These are phyloP conservation scores for Vigna radiata DNA, from an alignment of 306 rosid species.

Conservation along the genomic window DNA sequence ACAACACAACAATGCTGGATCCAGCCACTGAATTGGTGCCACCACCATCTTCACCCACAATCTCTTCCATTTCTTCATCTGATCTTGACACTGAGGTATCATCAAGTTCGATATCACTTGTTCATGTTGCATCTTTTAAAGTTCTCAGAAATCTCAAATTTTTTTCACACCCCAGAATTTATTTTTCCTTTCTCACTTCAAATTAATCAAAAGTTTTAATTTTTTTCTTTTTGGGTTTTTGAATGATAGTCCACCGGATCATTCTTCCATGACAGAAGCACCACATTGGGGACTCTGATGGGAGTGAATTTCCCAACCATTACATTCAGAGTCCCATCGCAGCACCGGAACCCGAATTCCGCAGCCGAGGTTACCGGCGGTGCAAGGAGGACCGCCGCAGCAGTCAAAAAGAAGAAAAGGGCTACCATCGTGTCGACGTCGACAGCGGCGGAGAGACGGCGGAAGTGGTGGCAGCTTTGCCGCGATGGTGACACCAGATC, in stretches of 20 bases:
- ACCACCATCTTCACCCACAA: constrained; percentile 86
- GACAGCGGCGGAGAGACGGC: constrained; percentile 59
- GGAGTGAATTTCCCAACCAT: constrained; percentile 92
- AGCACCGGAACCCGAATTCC: constrained; percentile 60
- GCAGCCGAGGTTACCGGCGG: constrained; percentile 9
- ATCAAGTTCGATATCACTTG: neutral
- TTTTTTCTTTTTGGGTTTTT: constrained; percentile 12
- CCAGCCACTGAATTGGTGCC: constrained; percentile 81
- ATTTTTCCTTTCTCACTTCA: neutral
- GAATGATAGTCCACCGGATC: constrained; percentile 87
- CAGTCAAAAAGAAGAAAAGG: constrained; percentile 58
- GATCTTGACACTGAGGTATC: constrained; percentile 90
- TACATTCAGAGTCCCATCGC: constrained; percentile 85
- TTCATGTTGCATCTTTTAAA: neutral
- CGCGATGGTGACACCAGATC: constrained; percentile 76
- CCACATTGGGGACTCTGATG: constrained; percentile 92
- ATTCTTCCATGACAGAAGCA: constrained; percentile 95
- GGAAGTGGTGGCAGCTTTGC: constrained; percentile 95
- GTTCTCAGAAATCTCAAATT: neutral
- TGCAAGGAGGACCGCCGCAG: constrained; percentile 46
- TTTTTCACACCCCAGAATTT: constrained; percentile 38
- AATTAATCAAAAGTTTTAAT: neutral
- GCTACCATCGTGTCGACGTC: neutral
- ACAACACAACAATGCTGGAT: constrained; percentile 66
- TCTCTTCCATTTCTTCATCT: constrained; percentile 93